phyloP scores from a whole-genome alignment of 2,329 filamentous ascomycete species.

The Aspergillus neotritici region DNA sequence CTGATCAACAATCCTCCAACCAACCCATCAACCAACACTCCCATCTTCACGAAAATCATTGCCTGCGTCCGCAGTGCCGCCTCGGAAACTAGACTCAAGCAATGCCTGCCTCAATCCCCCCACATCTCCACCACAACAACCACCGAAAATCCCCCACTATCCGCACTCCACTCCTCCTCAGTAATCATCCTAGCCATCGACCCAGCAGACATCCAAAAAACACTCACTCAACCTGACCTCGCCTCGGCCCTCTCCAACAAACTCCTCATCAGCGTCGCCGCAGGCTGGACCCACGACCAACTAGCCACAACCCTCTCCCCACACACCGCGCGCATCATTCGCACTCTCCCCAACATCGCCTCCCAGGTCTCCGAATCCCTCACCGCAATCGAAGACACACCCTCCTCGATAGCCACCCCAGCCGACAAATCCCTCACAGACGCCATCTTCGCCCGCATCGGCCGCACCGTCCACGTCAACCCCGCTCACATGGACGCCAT shows the following conservation, averaged over 20 bases:
- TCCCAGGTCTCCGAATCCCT: constrained; percentile 42
- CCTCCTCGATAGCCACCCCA: constrained; percentile 23
- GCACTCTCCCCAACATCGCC: constrained; percentile 44
- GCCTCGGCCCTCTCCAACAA: constrained; percentile 40
- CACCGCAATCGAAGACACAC: no score
- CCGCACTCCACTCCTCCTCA: constrained; percentile 26
- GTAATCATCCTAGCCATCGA: constrained; percentile 46
- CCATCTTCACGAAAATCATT: constrained; percentile 31
- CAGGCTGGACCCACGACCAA: constrained; percentile 44
- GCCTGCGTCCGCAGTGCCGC: constrained; percentile 40
- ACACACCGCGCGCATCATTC: constrained; percentile 28
- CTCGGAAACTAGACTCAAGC: constrained; percentile 32
- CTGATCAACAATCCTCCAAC: constrained; percentile 21
- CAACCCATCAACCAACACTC: constrained; percentile 1
- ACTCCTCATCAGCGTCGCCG: constrained; percentile 48
- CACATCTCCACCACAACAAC: constrained; percentile 32
- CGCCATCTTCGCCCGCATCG: constrained; percentile 50
- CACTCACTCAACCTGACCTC: constrained; percentile 36
- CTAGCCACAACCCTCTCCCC: constrained; percentile 36
- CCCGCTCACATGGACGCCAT: constrained; percentile 51
- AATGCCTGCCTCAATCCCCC: constrained; percentile 27
- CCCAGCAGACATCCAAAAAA: constrained; percentile 39
- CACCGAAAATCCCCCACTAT: constrained; percentile 26
- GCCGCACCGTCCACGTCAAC: constrained; percentile 46
- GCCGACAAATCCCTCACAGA: constrained; percentile 25